Percentiles rank a stretch among this genome's conserved stretches.
Evolutionary conservation across 2,329 filamentous ascomycete genomes (phyloP).

Genomic region (Diplodia sapinea): DNA sequence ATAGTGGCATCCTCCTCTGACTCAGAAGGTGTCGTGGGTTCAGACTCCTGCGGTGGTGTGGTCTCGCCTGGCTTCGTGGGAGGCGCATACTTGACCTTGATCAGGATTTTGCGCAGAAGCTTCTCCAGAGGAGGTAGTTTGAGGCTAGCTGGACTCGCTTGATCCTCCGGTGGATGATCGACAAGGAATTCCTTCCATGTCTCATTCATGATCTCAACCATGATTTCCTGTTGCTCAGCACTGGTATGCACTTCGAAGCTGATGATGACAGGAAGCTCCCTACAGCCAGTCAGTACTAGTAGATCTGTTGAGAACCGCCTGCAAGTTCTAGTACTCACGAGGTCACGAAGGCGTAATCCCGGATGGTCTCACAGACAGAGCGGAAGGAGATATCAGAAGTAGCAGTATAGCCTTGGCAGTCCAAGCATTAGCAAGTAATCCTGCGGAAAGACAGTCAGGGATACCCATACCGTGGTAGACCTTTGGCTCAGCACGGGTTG

Average conservation of each 20-base stretch:
- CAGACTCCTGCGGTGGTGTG: slow-evolving; percentile 33
- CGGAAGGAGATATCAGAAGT: slow-evolving; percentile 87
- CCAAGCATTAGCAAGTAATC: not conserved
- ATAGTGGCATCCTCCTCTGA: slow-evolving; percentile 45
- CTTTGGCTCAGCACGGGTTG: slow-evolving; percentile 66
- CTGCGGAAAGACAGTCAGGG: not conserved
- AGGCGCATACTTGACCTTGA: slow-evolving; percentile 58
- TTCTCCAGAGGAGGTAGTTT: slow-evolving; percentile 70
- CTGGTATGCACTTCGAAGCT: slow-evolving; percentile 91
- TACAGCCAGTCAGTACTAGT: not conserved
- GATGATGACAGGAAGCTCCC: slow-evolving; percentile 81
- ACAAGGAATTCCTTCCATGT: slow-evolving; percentile 80
- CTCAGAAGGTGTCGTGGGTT: slow-evolving; percentile 44
- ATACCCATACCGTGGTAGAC: slow-evolving; percentile 71
- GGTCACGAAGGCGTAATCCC: slow-evolving; percentile 75
- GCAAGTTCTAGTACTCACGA: slow-evolving; percentile 45
- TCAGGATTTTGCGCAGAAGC: slow-evolving; percentile 75
- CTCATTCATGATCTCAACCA: slow-evolving; percentile 93
- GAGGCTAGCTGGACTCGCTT: slow-evolving; percentile 43
- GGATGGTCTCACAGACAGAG: slow-evolving; percentile 80
- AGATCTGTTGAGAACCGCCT: not conserved
- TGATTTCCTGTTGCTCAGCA: slow-evolving; percentile 81
- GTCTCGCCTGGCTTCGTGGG: slow-evolving; percentile 41
- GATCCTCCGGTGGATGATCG: slow-evolving; percentile 59
- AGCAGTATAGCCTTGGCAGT: slow-evolving; percentile 67